A percentile compares a stretch with the other conserved stretches of the same genome.
phyloP scores from a whole-genome alignment of 1,139 yeast species.

The Saccharomyces pastorianus region DNA sequence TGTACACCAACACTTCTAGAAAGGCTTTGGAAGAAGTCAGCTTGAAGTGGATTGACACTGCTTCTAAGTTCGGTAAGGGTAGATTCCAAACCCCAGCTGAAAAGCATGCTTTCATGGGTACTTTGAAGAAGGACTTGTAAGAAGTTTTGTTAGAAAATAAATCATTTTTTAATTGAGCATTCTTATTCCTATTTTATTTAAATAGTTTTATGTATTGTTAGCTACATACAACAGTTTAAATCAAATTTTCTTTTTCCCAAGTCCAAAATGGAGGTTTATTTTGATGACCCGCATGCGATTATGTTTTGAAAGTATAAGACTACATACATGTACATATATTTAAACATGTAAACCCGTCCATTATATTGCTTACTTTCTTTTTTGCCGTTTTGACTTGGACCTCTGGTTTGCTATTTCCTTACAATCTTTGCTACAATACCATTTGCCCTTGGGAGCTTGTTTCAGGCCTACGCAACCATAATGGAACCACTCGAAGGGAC shows the following conservation, averaged over 20 bases:
- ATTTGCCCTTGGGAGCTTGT: conserved; percentile 72
- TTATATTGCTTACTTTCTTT: neutral
- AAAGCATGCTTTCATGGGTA: conserved; percentile 99
- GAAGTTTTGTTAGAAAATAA: conserved; percentile 6
- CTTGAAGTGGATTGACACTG: conserved; percentile 99
- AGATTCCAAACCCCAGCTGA: conserved; percentile 99
- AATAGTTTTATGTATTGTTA: neutral
- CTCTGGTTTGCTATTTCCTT: conserved; percentile 10
- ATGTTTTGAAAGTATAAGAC: neutral
- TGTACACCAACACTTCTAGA: conserved; percentile 96
- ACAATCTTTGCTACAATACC: conserved; percentile 81
- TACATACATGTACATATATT: neutral
- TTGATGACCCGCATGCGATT: neutral
- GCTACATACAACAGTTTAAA: neutral
- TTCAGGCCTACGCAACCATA: conserved; percentile 72
- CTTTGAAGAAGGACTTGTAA: conserved; percentile 88
- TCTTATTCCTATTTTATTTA: conserved; percentile 3
- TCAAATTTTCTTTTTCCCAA: neutral
- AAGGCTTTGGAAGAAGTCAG: conserved; percentile 91
- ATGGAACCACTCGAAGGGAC: conserved; percentile 82
- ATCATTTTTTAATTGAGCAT: conserved; percentile 4
- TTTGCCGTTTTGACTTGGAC: conserved; percentile 2
- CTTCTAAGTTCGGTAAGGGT: conserved; percentile 99
- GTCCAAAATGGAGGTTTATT: neutral
- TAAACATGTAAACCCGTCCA: neutral